phyloP scores from a whole-genome alignment of 1,139 yeast species.

The Petasospora fabianii region DNA sequence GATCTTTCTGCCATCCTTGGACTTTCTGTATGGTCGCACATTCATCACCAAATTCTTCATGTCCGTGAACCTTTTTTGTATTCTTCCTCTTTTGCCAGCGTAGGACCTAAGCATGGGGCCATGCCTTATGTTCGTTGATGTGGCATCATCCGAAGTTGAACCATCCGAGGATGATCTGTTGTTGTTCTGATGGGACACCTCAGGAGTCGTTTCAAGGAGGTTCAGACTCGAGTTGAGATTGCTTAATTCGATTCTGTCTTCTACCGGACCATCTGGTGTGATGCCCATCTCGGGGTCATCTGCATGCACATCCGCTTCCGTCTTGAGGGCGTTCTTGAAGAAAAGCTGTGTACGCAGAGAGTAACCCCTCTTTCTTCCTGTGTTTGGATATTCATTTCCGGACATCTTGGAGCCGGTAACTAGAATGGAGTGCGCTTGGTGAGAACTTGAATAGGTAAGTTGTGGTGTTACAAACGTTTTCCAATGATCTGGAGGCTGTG shows the following conservation, averaged over 20 bases:
- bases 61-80: slow-evolving; percentile 22
- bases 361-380: slow-evolving; percentile 58
- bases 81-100: slow-evolving; percentile 25
- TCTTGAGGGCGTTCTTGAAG: slow-evolving; percentile 38
- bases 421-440: neutral
- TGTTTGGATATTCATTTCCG: neutral
- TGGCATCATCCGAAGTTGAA: slow-evolving; percentile 14
- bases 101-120: slow-evolving; percentile 13
- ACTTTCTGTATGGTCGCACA: slow-evolving; percentile 30
- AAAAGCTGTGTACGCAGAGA: slow-evolving; percentile 73
- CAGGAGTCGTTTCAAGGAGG: slow-evolving; percentile 9
- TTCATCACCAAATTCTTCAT: slow-evolving; percentile 30
- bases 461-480: too few relatives aligned
- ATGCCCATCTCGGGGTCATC: slow-evolving; percentile 14
- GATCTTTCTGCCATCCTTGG: slow-evolving; percentile 71
- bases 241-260: slow-evolving; percentile 11
- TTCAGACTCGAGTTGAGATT: slow-evolving; percentile 8
- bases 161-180: slow-evolving; percentile 8
- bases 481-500: too few relatives aligned
- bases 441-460: neutral
- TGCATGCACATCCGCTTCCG: slow-evolving; percentile 1
- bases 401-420: neutral
- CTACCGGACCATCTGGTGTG: neutral
- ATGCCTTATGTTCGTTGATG: slow-evolving; percentile 16
- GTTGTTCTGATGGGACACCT: slow-evolving; percentile 1